These are phyloP conservation scores for Aureobasidium melanogenum DNA, from an alignment of 2,329 filamentous ascomycete genomes.

Conservation along the genomic window DNA sequence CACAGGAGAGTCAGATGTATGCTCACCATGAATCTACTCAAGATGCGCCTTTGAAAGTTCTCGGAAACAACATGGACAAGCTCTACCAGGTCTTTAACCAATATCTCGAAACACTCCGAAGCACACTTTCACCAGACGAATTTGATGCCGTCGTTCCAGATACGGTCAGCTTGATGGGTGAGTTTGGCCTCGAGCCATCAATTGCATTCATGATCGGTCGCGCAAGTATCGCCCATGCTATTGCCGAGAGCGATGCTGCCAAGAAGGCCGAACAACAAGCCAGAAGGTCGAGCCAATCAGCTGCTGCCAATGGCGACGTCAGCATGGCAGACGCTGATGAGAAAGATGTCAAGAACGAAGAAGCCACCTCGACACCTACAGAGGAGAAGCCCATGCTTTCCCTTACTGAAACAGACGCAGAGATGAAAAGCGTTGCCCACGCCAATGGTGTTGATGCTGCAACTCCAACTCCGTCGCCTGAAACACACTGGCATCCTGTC, in stretches of 20 bases:
- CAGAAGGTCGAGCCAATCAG: slow-evolving; percentile 14
- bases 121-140: slow-evolving; percentile 63
- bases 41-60: slow-evolving; percentile 75
- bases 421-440: slow-evolving; percentile 9
- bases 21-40: slow-evolving; percentile 64
- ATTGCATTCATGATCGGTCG: slow-evolving; percentile 81
- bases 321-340: slow-evolving; percentile 36
- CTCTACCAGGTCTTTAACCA: slow-evolving; percentile 77
- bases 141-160: slow-evolving; percentile 74
- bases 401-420: slow-evolving; percentile 7
- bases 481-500: slow-evolving; percentile 51
- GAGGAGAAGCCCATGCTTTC: slow-evolving; percentile 10
- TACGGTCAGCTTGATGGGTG: slow-evolving; percentile 61
- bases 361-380: not conserved
- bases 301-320: slow-evolving; percentile 44
- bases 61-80: slow-evolving; percentile 83
- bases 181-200: slow-evolving; percentile 70
- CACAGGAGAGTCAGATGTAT: slow-evolving; percentile 82
- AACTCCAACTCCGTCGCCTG: slow-evolving; percentile 17
- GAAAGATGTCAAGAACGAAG: slow-evolving; percentile 27
- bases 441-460: slow-evolving; percentile 10
- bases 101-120: slow-evolving; percentile 81
- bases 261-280: slow-evolving; percentile 26
- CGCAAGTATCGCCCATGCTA: slow-evolving; percentile 59
- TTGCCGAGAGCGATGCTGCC: slow-evolving; percentile 37